phyloP scores from a whole-genome alignment of 768 basidiomycete species.

The Tulasnella sp. region DNA sequence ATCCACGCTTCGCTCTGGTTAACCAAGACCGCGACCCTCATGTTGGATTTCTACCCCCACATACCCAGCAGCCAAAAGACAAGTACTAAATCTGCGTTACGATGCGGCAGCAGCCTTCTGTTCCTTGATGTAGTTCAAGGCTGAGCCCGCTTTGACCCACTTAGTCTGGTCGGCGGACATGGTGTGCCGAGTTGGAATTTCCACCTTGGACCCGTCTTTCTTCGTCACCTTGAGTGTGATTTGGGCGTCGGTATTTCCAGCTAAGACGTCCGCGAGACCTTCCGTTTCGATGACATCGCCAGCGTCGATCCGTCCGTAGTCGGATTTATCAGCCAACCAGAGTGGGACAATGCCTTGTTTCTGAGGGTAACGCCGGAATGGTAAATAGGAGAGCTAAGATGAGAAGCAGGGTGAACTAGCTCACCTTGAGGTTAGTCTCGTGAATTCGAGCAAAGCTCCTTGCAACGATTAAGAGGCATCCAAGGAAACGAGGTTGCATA shows the following conservation, averaged over 20 bases:
- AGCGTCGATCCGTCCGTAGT: constrained; percentile 75
- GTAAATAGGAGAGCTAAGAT: neutral
- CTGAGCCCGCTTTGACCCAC: constrained; percentile 84
- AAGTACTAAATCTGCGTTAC: neutral
- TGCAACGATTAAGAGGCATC: constrained; percentile 80
- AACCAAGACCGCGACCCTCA: neutral
- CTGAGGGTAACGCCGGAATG: constrained; percentile 35
- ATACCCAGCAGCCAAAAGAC: neutral
- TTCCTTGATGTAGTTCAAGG: constrained; percentile 74
- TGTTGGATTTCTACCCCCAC: neutral
- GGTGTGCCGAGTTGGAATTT: constrained; percentile 74
- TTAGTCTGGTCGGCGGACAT: constrained; percentile 84
- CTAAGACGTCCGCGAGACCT: constrained; percentile 65
- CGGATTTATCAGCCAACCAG: constrained; percentile 82
- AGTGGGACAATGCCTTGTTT: constrained; percentile 97
- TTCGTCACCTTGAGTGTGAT: constrained; percentile 57
- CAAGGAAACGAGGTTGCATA: constrained; percentile 85
- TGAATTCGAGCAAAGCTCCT: constrained; percentile 97
- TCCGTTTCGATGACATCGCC: constrained; percentile 77
- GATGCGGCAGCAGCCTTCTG: neutral
- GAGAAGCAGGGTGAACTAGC: constrained; percentile 29
- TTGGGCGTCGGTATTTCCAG: constrained; percentile 35
- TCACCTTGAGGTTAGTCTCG: constrained; percentile 87
- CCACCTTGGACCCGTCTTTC: constrained; percentile 51
- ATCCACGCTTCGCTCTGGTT: neutral